Conservation (phyloP, 1,139 yeast genomes). For the Hyphopichia burtonii region DNA sequence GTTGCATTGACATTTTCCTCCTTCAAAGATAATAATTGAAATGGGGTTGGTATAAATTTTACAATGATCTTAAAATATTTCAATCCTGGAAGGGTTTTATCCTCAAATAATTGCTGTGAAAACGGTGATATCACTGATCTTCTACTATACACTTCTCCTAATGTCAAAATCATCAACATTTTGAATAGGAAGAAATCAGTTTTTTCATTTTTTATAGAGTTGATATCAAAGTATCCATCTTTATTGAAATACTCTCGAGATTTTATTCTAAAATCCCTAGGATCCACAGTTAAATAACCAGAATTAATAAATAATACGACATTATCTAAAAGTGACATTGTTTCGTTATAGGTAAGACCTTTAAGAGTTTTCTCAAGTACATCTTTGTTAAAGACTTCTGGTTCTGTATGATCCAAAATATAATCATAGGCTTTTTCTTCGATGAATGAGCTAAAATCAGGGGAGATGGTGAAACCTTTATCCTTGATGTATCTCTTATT, state of each 20-base stretch:
- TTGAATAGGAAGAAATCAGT: constrained; percentile 20
- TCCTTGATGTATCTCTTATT: not conserved
- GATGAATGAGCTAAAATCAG: constrained; percentile 23
- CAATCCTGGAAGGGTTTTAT: constrained; percentile 19
- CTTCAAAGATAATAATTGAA: constrained; percentile 13
- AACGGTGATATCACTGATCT: constrained; percentile 5
- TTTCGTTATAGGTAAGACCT: constrained; percentile 3
- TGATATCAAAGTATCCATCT: constrained; percentile 10
- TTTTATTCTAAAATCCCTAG: constrained; percentile 15
- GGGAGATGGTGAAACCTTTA: constrained; percentile 15
- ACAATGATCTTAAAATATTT: constrained; percentile 20
- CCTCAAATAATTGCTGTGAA: not conserved
- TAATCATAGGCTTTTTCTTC: constrained; percentile 24
- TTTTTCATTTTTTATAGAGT: constrained; percentile 1
- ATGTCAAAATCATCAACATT: constrained; percentile 19
- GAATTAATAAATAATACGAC: constrained; percentile 21
- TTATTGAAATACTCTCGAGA: constrained; percentile 13
- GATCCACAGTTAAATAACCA: constrained; percentile 26
- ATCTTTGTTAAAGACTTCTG: constrained; percentile 1
- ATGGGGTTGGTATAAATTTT: constrained; percentile 20
- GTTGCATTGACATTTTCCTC: constrained; percentile 13
- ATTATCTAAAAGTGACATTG: constrained; percentile 9
- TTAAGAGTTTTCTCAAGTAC: constrained; percentile 3
- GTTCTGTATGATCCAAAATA: constrained; percentile 7
- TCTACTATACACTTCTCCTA: constrained; percentile 22